Conservation (phyloP, 139 green algal species). For the Trebouxia sp. region DNA sequence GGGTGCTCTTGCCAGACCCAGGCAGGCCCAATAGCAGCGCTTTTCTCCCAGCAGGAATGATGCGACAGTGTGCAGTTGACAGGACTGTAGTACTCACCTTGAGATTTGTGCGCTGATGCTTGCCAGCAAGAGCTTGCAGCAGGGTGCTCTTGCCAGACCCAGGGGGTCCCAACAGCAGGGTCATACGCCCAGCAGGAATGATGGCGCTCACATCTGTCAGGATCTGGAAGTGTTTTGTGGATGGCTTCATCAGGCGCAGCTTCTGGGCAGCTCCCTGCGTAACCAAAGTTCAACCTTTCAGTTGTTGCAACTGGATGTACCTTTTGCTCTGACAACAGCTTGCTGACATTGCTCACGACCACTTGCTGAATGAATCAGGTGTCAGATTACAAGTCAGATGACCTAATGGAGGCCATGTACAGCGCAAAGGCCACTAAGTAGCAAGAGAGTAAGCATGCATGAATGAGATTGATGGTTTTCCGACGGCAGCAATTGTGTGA, state of each 20-base stretch:
- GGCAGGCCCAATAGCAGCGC: conserved; percentile 70
- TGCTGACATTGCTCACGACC: neutral
- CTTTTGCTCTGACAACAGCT: neutral
- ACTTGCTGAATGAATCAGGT: neutral
- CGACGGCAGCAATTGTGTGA: too few relatives aligned
- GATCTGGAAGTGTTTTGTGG: conserved; percentile 39
- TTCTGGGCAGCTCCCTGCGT: neutral
- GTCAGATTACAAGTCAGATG: neutral
- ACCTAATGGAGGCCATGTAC: neutral
- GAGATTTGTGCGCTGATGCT: conserved; percentile 23
- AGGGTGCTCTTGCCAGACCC: conserved; percentile 60
- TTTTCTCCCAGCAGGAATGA: conserved; percentile 42
- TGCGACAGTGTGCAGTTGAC: neutral
- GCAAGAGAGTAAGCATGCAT: too few relatives aligned
- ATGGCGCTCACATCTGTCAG: conserved; percentile 48
- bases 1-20: conserved; percentile 55
- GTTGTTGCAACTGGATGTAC: neutral
- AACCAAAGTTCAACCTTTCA: neutral
- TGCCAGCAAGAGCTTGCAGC: conserved; percentile 60
- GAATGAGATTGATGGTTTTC: too few relatives aligned
- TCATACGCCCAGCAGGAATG: conserved; percentile 41
- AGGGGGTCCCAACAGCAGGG: conserved; percentile 70
- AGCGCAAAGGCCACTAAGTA: too few relatives aligned
- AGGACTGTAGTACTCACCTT: neutral
- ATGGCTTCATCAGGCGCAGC: neutral